Percentiles rank a stretch among this genome's conserved stretches.
These are phyloP conservation scores for Verticillium dahliae DNA, from an alignment of 2,329 filamentous ascomycete genomes.

Conservation along the genomic window DNA sequence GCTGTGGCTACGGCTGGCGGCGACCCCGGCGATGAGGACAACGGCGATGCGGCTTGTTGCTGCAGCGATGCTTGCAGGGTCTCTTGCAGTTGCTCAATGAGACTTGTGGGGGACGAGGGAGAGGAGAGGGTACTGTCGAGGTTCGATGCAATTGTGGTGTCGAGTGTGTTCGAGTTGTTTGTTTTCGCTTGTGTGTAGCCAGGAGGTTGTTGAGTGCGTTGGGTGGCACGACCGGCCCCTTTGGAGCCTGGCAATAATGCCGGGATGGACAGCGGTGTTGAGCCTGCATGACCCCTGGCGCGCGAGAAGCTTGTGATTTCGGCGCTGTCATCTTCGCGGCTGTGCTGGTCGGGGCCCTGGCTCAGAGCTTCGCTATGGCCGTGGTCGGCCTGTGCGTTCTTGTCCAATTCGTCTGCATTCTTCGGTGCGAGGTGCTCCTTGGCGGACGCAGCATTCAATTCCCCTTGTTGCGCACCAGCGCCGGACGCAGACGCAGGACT, in stretches of 20 bases:
- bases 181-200: background rate
- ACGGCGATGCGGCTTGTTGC: slow-evolving; percentile 3
- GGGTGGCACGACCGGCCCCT: background rate
- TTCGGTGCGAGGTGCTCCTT: background rate
- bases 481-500: background rate
- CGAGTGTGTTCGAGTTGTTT: background rate
- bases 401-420: background rate
- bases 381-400: background rate
- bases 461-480: background rate
- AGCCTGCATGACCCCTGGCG: slow-evolving; percentile 8
- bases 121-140: slow-evolving; percentile 6
- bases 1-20: background rate
- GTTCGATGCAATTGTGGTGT: background rate
- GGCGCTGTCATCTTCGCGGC: slow-evolving; percentile 1
- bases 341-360: background rate
- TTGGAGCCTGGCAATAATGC: background rate
- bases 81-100: slow-evolving; percentile 14
- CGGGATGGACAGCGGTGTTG: slow-evolving; percentile 10
- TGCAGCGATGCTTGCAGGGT: slow-evolving; percentile 6
- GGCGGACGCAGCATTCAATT: background rate
- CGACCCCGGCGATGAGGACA: slow-evolving; percentile 5
- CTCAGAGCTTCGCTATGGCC: background rate
- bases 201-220: background rate
- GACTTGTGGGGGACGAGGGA: slow-evolving; percentile 7
- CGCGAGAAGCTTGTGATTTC: slow-evolving; percentile 4